These are phyloP conservation scores for Fraxinus greggii DNA, from an alignment of 305 asterid genomes.

Conservation along the genomic window DNA sequence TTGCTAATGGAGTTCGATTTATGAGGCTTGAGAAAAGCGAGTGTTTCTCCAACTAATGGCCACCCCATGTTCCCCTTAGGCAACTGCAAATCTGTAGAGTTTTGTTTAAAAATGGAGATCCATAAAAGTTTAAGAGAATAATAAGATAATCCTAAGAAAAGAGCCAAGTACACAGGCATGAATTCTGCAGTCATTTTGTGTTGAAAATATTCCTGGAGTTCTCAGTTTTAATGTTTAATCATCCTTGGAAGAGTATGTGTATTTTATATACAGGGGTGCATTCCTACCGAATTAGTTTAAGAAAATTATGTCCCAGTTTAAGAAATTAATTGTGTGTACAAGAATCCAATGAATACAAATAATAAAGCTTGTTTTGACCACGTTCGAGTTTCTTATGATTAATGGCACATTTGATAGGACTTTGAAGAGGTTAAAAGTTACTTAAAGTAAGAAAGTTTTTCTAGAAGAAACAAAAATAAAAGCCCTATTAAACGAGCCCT, in stretches of 20 bases:
- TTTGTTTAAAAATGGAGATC: constrained; percentile 17
- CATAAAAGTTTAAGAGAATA: constrained; percentile 22
- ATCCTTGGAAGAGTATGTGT: background rate
- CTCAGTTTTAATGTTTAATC: background rate
- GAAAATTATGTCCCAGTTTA: background rate
- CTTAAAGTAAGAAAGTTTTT: background rate
- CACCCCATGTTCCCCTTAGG: constrained; percentile 60
- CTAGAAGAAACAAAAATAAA: too few species aligned
- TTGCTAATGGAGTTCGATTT: constrained; percentile 51
- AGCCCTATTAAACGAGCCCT: too few species aligned
- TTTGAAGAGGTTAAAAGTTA: too few species aligned
- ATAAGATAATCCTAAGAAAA: constrained; percentile 29
- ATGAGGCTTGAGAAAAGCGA: constrained; percentile 61
- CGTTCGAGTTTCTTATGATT: too few species aligned
- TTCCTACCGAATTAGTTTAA: too few species aligned
- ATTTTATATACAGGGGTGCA: background rate
- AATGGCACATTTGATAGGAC: background rate
- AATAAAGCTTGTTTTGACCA: background rate
- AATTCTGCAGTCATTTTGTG: constrained; percentile 32
- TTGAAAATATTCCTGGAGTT: background rate
- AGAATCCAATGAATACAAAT: too few species aligned
- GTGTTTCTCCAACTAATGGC: constrained; percentile 73
- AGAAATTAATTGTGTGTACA: background rate
- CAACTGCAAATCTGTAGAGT: constrained; percentile 4
- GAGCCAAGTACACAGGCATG: constrained; percentile 10